Evolutionary conservation across 1,139 yeast species (phyloP), one percentile per base, ranked within the genome.

Genomic region (Saccharomycopsis hybrid): DNA sequence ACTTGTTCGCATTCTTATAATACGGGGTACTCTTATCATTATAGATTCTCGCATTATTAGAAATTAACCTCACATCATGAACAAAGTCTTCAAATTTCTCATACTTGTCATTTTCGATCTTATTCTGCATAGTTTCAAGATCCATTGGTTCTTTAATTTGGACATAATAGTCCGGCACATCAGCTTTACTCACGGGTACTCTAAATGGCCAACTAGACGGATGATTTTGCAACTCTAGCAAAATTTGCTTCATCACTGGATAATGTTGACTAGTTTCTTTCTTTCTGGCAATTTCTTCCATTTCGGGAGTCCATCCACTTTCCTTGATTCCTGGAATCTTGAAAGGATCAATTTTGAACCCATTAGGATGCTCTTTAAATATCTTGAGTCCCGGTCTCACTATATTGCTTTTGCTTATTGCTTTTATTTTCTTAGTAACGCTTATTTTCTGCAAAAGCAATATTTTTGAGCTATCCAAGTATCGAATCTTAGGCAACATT

Each of bases 111-210:
- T 86, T 88, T 57, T 92, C 98, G 42, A 94, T 73, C 62, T 90
- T 87, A 62, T 78, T 83, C 62, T 92, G 98, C 96, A 94, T 92
- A 0, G 97, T 89, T 30, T 94, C 80, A 51, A 92, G 70, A 64
- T 94, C 98, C 98, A 94, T 94, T n/a, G 99, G 98, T 64, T 92
- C 97, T 62, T 90, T 89, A 56, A 92, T 92, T 31, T 92, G 95
- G 59, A 88, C 95, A 64, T 92, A 92, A 64, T 94, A 94, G 65
- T 94, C 98, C 0, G 95, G 89, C 13, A 94, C 98, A 62, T 94
- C 98, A 46, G 88, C 95, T 60, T 80, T 80, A 64, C 85, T 88
- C 13, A 94, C 98, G 0, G 98, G 96, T 51, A 80, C 85, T 33
- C 90, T 79, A 67, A 94, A 94, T 31, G 99, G 98, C 98, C 98